phyloP scores from a whole-genome alignment of 352 stramenopile species.

The Elongisporangium senticosum region DNA sequence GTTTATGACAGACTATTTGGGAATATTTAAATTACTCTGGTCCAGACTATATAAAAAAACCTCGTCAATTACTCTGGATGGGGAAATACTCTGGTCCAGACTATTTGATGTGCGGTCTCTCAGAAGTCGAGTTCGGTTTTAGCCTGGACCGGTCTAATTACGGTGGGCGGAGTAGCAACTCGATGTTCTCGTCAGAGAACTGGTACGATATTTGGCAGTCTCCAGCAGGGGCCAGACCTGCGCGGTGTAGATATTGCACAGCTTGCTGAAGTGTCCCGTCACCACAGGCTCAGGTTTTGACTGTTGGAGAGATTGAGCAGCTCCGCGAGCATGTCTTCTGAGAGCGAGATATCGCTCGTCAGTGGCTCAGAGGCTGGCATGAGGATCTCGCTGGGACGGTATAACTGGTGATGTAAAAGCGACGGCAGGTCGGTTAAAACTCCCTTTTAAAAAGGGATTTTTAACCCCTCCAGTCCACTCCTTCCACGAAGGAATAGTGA shows the following conservation, averaged over 20 bases:
- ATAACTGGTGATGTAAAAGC: no score
- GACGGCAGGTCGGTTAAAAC: no score
- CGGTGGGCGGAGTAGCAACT: no score
- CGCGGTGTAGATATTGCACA: neutral
- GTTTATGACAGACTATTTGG: no score
- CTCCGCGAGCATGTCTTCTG: neutral
- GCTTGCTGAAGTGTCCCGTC: neutral
- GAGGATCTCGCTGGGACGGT: neutral
- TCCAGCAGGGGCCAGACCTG: neutral
- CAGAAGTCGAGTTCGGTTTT: neutral
- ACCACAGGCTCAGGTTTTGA: neutral
- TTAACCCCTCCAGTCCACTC: no score
- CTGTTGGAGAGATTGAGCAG: conserved; percentile 2
- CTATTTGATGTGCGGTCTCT: no score
- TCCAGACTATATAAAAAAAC: no score
- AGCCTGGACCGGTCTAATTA: no score
- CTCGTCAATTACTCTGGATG: no score
- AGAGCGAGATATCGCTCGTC: neutral
- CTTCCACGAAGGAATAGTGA: conserved; percentile 9
- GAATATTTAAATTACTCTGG: no score
- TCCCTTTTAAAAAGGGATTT: no score
- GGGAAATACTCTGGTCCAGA: no score
- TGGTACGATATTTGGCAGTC: conserved; percentile 15
- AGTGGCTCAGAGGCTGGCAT: neutral
- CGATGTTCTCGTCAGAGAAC: conserved; percentile 46